Conservation (phyloP, 495 filamentous ascomycete genomes). For the Hypoxylon lienhwacheense region DNA sequence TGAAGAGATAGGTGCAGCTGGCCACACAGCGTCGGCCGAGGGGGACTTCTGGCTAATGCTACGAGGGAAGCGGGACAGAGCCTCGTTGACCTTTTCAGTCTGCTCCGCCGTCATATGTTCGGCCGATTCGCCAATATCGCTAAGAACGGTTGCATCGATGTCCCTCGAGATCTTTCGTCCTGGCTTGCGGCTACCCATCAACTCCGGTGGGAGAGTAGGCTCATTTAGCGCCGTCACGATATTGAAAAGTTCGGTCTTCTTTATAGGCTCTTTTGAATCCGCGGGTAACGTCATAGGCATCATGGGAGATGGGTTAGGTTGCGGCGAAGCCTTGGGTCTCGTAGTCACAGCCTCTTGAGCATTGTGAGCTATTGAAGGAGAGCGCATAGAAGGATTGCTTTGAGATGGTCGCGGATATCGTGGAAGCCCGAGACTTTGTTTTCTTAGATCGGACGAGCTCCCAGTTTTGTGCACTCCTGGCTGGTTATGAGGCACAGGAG, state of each 20-base stretch:
- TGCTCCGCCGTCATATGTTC: constrained; percentile 25
- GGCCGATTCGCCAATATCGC: constrained; percentile 26
- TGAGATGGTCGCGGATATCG: constrained; percentile 22
- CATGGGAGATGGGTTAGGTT: background rate
- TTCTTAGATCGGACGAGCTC: constrained; percentile 22
- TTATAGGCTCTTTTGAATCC: constrained; percentile 16
- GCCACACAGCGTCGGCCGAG: constrained; percentile 26
- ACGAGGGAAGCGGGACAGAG: constrained; percentile 32
- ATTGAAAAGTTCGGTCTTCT: constrained; percentile 26
- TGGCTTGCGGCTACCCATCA: constrained; percentile 9
- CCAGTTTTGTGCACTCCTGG: constrained; percentile 24
- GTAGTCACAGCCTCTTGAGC: constrained; percentile 17
- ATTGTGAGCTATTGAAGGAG: constrained; percentile 7
- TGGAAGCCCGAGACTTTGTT: constrained; percentile 17
- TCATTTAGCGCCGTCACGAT: constrained; percentile 26
- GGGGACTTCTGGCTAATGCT: background rate
- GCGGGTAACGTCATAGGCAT: constrained; percentile 16
- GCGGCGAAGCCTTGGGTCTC: constrained; percentile 8
- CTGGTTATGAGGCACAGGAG: constrained; percentile 4
- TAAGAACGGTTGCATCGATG: constrained; percentile 8
- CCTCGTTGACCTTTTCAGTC: constrained; percentile 12
- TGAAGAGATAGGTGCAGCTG: constrained; percentile 17
- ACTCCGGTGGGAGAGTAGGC: constrained; percentile 6
- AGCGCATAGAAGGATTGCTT: constrained; percentile 24
- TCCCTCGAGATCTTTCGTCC: constrained; percentile 22